A percentile compares a stretch with the other conserved stretches of the same genome.
Evolutionary conservation across 2,329 filamentous ascomycete species (phyloP).

Genomic region (Scedosporium apiospermum): DNA sequence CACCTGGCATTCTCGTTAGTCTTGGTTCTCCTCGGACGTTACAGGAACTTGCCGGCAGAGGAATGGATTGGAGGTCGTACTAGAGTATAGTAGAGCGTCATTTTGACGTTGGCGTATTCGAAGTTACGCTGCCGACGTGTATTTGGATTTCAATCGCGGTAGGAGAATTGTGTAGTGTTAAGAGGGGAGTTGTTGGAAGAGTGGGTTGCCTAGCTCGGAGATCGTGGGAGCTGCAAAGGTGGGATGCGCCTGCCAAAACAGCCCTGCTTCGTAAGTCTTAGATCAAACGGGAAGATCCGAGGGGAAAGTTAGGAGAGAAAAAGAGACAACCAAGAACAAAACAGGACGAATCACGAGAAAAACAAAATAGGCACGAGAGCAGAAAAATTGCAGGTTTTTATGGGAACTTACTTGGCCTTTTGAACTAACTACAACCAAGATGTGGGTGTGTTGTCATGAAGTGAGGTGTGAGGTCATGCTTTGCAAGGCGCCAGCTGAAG

Average conservation of each 20-base stretch:
- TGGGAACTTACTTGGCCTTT: not conserved
- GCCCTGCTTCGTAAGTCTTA: not conserved
- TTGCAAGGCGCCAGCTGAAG: not conserved
- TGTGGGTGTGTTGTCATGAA: conserved; percentile 6
- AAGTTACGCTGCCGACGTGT: not conserved
- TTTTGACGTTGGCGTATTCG: conserved; percentile 22
- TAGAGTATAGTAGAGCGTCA: conserved; percentile 51
- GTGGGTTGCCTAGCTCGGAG: not conserved
- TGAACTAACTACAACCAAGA: not conserved
- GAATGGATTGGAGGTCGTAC: conserved; percentile 22
- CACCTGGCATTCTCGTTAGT: conserved; percentile 42
- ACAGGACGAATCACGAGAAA: too few species aligned
- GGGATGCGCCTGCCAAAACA: not conserved
- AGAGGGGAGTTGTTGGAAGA: not conserved
- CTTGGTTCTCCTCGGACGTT: conserved; percentile 2
- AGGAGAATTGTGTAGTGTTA: too few species aligned
- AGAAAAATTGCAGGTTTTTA: not conserved
- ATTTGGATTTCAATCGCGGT: not conserved
- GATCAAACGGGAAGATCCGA: too few species aligned
- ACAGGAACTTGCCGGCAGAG: not conserved
- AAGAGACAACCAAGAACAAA: too few species aligned
- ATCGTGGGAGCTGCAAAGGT: not conserved
- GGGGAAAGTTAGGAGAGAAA: too few species aligned
- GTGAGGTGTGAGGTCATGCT: not conserved
- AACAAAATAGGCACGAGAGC: not conserved